Base-by-base conservation (phyloP, 2,329 filamentous ascomycete species). In the Monosporascus sp. region DNA sequence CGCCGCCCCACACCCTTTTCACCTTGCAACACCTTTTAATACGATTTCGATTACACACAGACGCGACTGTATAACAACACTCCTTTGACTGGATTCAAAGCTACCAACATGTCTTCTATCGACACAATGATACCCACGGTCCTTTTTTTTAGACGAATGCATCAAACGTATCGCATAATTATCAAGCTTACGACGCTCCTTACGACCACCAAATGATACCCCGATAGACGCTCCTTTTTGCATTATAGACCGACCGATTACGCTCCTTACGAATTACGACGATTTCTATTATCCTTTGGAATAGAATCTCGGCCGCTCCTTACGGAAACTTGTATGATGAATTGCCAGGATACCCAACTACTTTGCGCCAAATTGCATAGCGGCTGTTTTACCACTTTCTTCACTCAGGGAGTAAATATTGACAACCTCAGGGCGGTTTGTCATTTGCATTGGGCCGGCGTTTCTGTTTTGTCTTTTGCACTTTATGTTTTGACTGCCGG, bases 301-400 rank as follows among this genome's bases (percentile, higher is more conserved):
- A 68, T 67, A 69, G 63, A 67, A 68, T 69, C 62, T 69, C 62
- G 65, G 63, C 67, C 66, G 60, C 65, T 72, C 68, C 67, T 67
- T 69, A 50, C 53, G 47, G 60, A 62, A 60, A 54, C 58, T 60
- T 62, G 61, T 62, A 66, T 62, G 61, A 61, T 64, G 60, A 63
- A 65, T 63, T 60, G 62, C 57, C 57, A 65, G 54, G 65, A 70
- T 69, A 67, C 64, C 66, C 63, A 50, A 50, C 55, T 66, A 63
- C 72, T 68, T 68, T 73, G 74, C 71, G 59, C 73, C 72, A 74
- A 74, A 76, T 70, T 79, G 77, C 77, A 81, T 80, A 79, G 77
- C 78, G 77, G 75, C 74, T 77, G 72, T 74, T 74, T 73, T 66
- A 58, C 63, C 52, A 54, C 59, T 60, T 67, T 62, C 53, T 58